Conservation (phyloP, 331 rosid species). For the Stylosanthes scabra region DNA sequence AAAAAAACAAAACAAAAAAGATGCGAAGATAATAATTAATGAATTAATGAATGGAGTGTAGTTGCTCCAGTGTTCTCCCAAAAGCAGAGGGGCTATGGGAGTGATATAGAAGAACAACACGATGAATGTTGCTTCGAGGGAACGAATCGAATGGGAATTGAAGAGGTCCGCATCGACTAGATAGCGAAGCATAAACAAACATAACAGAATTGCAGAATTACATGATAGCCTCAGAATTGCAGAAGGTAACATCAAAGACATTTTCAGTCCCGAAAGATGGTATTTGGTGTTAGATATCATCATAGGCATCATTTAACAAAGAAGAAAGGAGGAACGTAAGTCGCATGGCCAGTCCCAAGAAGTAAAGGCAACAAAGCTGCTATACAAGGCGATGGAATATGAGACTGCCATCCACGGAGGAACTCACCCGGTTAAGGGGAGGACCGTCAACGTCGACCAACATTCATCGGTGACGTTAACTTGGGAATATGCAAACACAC, state of each 20-base stretch:
- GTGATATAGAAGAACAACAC: slow-evolving; percentile 48
- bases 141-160: slow-evolving; percentile 76
- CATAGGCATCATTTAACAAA: slow-evolving; percentile 40
- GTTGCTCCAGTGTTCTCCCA: slow-evolving; percentile 51
- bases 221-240: slow-evolving; percentile 63
- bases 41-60: neutral
- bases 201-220: slow-evolving; percentile 55
- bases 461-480: slow-evolving; percentile 49
- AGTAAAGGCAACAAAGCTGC: slow-evolving; percentile 63
- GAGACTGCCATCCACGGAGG: slow-evolving; percentile 56
- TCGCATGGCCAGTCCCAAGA: slow-evolving; percentile 68
- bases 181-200: slow-evolving; percentile 56
- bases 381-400: slow-evolving; percentile 62
- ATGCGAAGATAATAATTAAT: accelerated
- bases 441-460: slow-evolving; percentile 43
- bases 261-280: slow-evolving; percentile 91
- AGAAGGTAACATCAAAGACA: slow-evolving; percentile 64
- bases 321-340: neutral
- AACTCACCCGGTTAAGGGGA: slow-evolving; percentile 42
- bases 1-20: neutral
- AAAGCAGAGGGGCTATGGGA: slow-evolving; percentile 21
- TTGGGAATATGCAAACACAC: slow-evolving; percentile 49
- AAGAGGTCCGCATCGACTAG: slow-evolving; percentile 73
- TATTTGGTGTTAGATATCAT: slow-evolving; percentile 52
- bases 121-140: slow-evolving; percentile 76